These are phyloP conservation scores for Aurantiochytrium sp. DNA, from an alignment of 108 stramenopile genomes.

Conservation along the genomic window DNA sequence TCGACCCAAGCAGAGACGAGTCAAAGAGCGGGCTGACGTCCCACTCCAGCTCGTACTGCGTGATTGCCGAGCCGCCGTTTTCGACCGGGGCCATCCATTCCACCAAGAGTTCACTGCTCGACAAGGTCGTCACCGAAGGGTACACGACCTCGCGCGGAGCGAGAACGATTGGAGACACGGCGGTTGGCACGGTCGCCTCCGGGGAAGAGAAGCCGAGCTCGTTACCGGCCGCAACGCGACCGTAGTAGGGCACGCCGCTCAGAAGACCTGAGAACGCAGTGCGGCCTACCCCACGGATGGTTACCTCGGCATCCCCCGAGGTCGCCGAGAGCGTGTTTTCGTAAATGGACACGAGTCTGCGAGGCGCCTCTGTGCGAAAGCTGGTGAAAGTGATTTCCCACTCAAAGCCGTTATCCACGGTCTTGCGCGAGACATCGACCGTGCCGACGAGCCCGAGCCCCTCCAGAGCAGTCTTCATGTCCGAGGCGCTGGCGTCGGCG, in stretches of 20 bases:
- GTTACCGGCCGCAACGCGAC: neutral
- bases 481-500: constrained; percentile 59
- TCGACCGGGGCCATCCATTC: constrained; percentile 55
- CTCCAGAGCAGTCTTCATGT: constrained; percentile 69
- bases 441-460: constrained; percentile 55
- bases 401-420: constrained; percentile 57
- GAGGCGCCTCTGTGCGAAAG: neutral
- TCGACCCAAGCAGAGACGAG: neutral
- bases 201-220: neutral
- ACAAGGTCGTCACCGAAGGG: neutral
- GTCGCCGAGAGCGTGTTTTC: neutral
- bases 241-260: neutral
- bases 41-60: constrained; percentile 70
- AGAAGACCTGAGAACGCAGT: neutral
- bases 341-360: neutral
- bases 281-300: neutral
- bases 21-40: constrained; percentile 60
- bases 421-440: constrained; percentile 59
- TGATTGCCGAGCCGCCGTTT: constrained; percentile 65
- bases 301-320: neutral
- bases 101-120: neutral
- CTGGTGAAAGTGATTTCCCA: constrained; percentile 47
- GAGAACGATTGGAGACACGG: neutral
- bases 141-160: neutral
- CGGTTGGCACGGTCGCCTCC: neutral